These are phyloP conservation scores for Trametes polyzona DNA, from an alignment of 1,284 basidiomycete genomes.

Conservation along the genomic window DNA sequence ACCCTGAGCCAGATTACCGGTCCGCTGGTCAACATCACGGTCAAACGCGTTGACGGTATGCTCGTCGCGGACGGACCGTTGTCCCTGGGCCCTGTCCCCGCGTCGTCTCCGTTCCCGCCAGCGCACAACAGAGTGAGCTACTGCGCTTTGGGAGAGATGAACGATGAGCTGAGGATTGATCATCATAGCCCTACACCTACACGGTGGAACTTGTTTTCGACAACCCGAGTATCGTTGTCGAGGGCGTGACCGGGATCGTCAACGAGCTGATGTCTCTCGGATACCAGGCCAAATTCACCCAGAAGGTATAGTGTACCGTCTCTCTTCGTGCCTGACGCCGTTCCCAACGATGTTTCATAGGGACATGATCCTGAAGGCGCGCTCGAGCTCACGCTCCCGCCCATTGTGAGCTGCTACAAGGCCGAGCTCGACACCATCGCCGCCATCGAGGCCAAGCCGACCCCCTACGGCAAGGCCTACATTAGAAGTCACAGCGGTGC, in stretches of 20 bases:
- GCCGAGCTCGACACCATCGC: constrained; percentile 15
- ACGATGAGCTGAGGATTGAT: not conserved
- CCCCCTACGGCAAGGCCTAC: constrained; percentile 1
- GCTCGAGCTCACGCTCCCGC: constrained; percentile 11
- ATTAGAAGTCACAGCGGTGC: constrained; percentile 12
- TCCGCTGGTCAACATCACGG: not conserved
- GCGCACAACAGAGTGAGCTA: too few species aligned
- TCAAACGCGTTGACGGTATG: not conserved
- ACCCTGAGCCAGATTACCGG: not conserved
- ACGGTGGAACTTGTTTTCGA: constrained; percentile 12
- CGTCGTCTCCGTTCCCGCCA: too few species aligned
- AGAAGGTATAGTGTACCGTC: not conserved
- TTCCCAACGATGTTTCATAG: not conserved
- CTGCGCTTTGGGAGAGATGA: too few species aligned
- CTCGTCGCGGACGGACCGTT: not conserved
- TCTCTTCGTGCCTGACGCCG: too few species aligned
- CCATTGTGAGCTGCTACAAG: constrained; percentile 2
- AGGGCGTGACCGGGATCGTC: constrained; percentile 3
- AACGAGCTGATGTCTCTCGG: not conserved
- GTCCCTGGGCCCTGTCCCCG: not conserved
- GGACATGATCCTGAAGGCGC: constrained; percentile 4
- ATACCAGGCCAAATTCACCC: constrained; percentile 6
- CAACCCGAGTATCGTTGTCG: not conserved
- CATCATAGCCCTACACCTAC: constrained; percentile 2
- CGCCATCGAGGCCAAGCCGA: constrained; percentile 8